Evolutionary conservation across 2,329 filamentous ascomycete species (phyloP).

Genomic region (Talaromyces sp.): DNA sequence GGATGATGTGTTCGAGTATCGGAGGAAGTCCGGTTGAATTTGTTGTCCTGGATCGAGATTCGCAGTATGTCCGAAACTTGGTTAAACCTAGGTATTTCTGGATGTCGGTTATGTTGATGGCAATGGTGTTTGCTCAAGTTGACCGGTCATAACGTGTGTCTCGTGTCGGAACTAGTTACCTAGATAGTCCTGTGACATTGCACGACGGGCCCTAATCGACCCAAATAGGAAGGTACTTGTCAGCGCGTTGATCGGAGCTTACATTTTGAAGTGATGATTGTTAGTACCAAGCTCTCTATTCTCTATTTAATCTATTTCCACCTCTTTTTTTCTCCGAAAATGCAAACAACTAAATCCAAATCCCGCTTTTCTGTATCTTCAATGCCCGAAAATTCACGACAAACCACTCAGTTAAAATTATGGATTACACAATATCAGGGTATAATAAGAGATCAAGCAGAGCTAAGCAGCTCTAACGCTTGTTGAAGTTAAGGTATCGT

Average conservation of each 20-base stretch:
- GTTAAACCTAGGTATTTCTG: neutral
- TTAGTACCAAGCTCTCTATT: neutral
- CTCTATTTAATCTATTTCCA: neutral
- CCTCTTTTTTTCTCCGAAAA: neutral
- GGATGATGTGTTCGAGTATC: neutral
- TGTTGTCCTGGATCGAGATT: neutral
- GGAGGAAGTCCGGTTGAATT: neutral
- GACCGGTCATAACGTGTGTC: neutral
- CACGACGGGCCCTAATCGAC: neutral
- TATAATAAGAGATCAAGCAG: no score
- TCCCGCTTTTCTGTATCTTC: conserved; percentile 1
- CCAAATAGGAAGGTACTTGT: neutral
- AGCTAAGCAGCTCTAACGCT: conserved; percentile 33
- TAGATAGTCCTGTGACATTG: neutral
- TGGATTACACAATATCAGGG: neutral
- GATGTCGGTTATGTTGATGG: neutral
- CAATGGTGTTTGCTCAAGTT: neutral
- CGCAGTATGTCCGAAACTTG: neutral
- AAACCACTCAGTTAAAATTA: neutral
- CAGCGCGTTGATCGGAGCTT: neutral
- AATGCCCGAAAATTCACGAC: neutral
- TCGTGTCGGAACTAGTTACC: neutral
- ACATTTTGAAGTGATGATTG: no score
- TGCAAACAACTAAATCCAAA: neutral
- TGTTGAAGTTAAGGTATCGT: conserved; percentile 49